A percentile compares a stretch with the other conserved stretches of the same genome.
Conservation (phyloP, 2,329 filamentous ascomycete species). For the Ceratocystis destructans region DNA sequence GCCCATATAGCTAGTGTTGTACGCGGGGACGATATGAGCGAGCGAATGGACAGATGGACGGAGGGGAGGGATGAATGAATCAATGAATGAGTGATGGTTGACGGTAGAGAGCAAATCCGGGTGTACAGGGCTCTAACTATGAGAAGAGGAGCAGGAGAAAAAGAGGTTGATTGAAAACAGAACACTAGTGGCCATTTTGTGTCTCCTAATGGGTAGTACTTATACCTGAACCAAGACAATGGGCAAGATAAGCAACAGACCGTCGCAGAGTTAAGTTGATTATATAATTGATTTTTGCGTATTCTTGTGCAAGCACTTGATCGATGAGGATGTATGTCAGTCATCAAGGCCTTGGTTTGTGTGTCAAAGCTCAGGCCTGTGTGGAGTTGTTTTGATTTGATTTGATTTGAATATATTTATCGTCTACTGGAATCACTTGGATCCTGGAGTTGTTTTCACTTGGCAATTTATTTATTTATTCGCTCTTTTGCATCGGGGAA, state of each 20-base stretch:
- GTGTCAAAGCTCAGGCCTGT: background rate
- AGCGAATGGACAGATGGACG: background rate
- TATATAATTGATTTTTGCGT: background rate
- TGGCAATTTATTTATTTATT: background rate
- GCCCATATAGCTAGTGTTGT: background rate
- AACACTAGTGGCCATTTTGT: background rate
- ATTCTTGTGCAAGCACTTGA: background rate
- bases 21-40: background rate
- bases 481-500: background rate
- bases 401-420: too few relatives aligned
- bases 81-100: too few relatives aligned
- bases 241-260: background rate
- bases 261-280: background rate
- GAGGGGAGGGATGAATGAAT: too few relatives aligned
- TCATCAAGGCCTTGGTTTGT: constrained; percentile 2
- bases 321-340: background rate
- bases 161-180: too few relatives aligned
- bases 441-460: background rate
- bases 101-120: background rate
- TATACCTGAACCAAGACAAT: background rate
- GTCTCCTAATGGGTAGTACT: background rate
- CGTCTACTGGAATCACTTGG: too few relatives aligned
- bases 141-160: too few relatives aligned
- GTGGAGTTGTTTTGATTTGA: background rate
- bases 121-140: background rate